Evolutionary conservation across 371 early-diverging fungal species (phyloP), one percentile per base, ranked within the genome.

Genomic region (Mucor saturninus): DNA sequence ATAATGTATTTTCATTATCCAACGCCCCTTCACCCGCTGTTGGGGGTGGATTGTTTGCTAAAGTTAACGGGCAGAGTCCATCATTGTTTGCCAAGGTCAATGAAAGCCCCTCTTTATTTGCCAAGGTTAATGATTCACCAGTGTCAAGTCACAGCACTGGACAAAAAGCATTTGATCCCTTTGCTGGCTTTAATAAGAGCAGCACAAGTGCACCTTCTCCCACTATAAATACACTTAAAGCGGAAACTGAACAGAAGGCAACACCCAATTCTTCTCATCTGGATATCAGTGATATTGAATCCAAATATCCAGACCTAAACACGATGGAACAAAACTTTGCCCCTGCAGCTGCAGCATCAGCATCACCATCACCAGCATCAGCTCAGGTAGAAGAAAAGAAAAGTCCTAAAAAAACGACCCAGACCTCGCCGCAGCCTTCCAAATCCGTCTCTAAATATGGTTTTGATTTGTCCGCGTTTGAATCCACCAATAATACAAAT

Each of bases 391-490:
- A 21, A 21, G 21, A 21, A 21, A 21, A 21, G 21, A 21, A n/a
- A 7, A 28, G 48, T 37, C 43, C 39, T 10, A 30, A 56, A 30
- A 52, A 56, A 31, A 21, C 21, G 21, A 31, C 61, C 35, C 9
- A 59, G 13, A 59, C 49, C 26, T 39, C 58, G 6, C 6, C 40
- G 29, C 26, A 60, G 11, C 21, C 56, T 15, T 8, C 54, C 35
- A 9, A 29, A 9, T 15, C 29, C 7, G 31, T 30, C 11, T 70
- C 73, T 9, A 81, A 81, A 48, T 77, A 81, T 49, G 75, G 75
- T 8, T 78, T 81, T 68, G 81, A 81, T 65, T 56, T 81, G 9
- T 69, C 76, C 53, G 78, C 73, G 26, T 81, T 81, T 68, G 81
- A 81, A 39, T 55, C 63, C 2, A 45, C 65, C 21, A 21, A 21